Evolutionary conservation across 805 yeast species (phyloP).

Genomic region (Schizosaccharomyces osmophilus): DNA sequence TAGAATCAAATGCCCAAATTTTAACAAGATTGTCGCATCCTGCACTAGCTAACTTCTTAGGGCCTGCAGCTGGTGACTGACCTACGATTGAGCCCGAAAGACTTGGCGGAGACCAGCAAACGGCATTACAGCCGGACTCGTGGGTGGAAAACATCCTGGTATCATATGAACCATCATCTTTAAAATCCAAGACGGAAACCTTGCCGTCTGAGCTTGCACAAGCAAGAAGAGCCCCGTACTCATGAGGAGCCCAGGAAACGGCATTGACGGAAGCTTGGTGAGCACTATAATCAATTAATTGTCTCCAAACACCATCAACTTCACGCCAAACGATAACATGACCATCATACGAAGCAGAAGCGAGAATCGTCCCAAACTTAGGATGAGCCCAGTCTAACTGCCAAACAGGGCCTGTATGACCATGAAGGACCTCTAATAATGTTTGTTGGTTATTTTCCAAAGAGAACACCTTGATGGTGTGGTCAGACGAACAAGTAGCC

Average conservation of each 20-base stretch:
- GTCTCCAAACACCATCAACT: conserved; percentile 63
- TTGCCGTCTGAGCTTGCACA: conserved; percentile 87
- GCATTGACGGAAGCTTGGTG: conserved; percentile 91
- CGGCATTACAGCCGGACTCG: conserved; percentile 80
- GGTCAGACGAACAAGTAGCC: conserved; percentile 91
- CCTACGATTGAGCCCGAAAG: conserved; percentile 5
- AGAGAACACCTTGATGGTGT: conserved; percentile 81
- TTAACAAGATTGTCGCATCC: conserved; percentile 88
- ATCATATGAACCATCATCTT: conserved; percentile 53
- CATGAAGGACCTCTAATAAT: conserved; percentile 60
- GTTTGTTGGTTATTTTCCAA: conserved; percentile 30
- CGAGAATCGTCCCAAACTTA: conserved; percentile 81
- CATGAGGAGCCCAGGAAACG: conserved; percentile 93
- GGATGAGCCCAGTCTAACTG: conserved; percentile 98
- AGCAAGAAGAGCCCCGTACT: conserved; percentile 72
- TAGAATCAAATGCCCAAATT: conserved; percentile 45
- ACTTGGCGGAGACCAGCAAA: conserved; percentile 55
- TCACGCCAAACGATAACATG: conserved; percentile 87
- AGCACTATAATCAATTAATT: conserved; percentile 60
- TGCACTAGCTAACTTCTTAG: conserved; percentile 29
- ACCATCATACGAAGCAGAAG: conserved; percentile 89
- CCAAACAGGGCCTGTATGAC: conserved; percentile 98
- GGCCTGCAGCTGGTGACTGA: conserved; percentile 12
- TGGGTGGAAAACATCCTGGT: conserved; percentile 47
- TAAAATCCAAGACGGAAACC: conserved; percentile 72